Conservation (phyloP, 169 alveolate species). For the Babesia caballi region DNA sequence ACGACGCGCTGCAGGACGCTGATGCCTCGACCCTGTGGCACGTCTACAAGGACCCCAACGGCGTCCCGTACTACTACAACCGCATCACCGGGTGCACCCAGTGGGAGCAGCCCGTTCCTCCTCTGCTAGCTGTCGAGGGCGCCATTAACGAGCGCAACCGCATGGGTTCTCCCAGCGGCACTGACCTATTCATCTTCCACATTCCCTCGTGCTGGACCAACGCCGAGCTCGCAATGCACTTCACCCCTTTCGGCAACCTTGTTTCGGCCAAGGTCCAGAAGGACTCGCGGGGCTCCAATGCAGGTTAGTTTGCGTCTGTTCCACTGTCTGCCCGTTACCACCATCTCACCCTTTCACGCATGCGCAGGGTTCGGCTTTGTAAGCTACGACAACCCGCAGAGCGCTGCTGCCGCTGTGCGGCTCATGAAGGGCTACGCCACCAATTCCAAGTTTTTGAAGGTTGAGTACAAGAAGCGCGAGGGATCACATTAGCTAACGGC, state of each 20-base stretch:
- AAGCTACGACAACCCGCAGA: conserved; percentile 79
- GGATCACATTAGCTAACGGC: neutral
- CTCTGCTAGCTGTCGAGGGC: conserved; percentile 63
- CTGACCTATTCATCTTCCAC: conserved; percentile 88
- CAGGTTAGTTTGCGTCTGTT: conserved; percentile 30
- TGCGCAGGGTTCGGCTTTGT: conserved; percentile 87
- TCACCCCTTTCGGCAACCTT: conserved; percentile 85
- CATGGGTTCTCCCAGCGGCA: conserved; percentile 86
- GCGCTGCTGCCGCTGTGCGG: conserved; percentile 88
- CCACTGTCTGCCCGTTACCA: no score
- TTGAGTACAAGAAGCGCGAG: conserved; percentile 82
- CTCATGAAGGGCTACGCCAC: conserved; percentile 87
- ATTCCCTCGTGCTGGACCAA: conserved; percentile 89
- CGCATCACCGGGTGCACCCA: conserved; percentile 81
- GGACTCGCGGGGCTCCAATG: conserved; percentile 78
- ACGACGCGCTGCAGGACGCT: conserved; percentile 66
- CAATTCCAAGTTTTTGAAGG: conserved; percentile 84
- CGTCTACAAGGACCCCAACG: conserved; percentile 71
- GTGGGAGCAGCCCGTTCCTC: conserved; percentile 88
- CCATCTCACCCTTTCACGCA: neutral
- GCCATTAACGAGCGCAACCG: conserved; percentile 66
- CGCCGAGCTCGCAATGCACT: conserved; percentile 79
- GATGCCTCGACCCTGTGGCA: conserved; percentile 75
- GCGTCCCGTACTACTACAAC: conserved; percentile 77
- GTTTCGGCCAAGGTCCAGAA: conserved; percentile 87